Base-by-base conservation (phyloP, 1,284 basidiomycete species). In the Kalmanozyma brasiliensis region DNA sequence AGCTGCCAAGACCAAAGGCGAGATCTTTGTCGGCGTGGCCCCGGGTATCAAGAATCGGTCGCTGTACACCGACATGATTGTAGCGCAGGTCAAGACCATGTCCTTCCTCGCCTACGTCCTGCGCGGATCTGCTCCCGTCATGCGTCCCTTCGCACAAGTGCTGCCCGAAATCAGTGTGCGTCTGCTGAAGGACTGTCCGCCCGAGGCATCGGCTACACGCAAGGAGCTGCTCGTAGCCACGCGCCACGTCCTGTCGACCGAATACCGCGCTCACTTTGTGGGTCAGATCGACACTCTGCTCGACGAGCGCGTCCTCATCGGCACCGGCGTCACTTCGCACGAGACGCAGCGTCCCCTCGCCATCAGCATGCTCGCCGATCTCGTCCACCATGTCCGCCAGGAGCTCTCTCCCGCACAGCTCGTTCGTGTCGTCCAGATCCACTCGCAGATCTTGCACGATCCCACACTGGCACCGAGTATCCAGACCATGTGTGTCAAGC, bases 151-250 rank as follows among this genome's bases (percentile, higher is more conserved):
- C 73, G 89, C 90, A 5, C 91, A 95, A 74, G 88, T 88, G 5
- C 87, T 98, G 34, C 90, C 95, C 17, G 85, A 91, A 45, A 88
- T 90, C 36, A 89, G 91, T 44, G 85, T 98, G 23, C 88, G 96
- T 14, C 85, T 99, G 19, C 86, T 98, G 49, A 91, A 97, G 79
- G 95, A 99, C 82, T 94, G 94, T 76, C 95, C 96, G 19, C 87
- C 91, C 0, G 92, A 91, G 78, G 90, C 90, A 8, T 89, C 93
- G n/a, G 85, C 88, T 16, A 88, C 53, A 24, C 63, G 73, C 20
- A 79, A 94, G 91, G 96, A 99, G 82, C 85, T 98, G 36, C 88
- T 97, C 82, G 90, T 95, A 11, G 93, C 95, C 3, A 90, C 95
- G 43, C 89, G 96, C 19, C 95, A 98, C 83, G 88, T 98, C 32